Percentiles rank a stretch among this genome's conserved stretches.
Conservation (phyloP, 225 moss, liverwort and hornwort genomes). For the Bryum argenteum region DNA sequence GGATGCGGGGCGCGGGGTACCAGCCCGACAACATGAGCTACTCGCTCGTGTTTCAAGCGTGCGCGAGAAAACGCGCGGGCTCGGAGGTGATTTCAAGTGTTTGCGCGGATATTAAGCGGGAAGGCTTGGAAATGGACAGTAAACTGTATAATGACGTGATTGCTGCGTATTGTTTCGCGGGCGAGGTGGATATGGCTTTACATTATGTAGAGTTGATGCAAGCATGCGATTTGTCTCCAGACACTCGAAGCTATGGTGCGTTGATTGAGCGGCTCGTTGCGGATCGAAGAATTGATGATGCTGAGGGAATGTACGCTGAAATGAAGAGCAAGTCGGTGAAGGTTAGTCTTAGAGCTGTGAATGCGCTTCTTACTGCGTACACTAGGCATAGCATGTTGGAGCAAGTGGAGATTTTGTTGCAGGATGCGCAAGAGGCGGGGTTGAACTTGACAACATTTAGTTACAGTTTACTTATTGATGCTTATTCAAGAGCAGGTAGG, state of each 20-base stretch:
- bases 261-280: constrained; percentile 68
- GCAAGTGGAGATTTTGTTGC: constrained; percentile 54
- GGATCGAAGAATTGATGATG: constrained; percentile 63
- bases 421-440: constrained; percentile 54
- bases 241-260: constrained; percentile 51
- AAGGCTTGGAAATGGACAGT: constrained; percentile 74
- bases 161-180: constrained; percentile 59
- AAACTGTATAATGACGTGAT: constrained; percentile 87
- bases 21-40: constrained; percentile 76
- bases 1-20: constrained; percentile 72
- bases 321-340: constrained; percentile 64
- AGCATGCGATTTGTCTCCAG: constrained; percentile 49
- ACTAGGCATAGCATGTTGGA: constrained; percentile 65
- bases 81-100: constrained; percentile 49
- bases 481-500: constrained; percentile 77
- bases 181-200: constrained; percentile 68
- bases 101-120: constrained; percentile 62
- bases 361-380: constrained; percentile 74
- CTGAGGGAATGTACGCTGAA: constrained; percentile 80
- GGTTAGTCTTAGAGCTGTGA: constrained; percentile 59
- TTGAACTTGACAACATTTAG: constrained; percentile 64
- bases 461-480: constrained; percentile 86
- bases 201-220: constrained; percentile 71
- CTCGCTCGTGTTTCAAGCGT: constrained; percentile 83
- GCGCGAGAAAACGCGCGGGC: constrained; percentile 54